Evolutionary conservation across 768 basidiomycete species (phyloP).

Genomic region (Leccinum disarticulatum): DNA sequence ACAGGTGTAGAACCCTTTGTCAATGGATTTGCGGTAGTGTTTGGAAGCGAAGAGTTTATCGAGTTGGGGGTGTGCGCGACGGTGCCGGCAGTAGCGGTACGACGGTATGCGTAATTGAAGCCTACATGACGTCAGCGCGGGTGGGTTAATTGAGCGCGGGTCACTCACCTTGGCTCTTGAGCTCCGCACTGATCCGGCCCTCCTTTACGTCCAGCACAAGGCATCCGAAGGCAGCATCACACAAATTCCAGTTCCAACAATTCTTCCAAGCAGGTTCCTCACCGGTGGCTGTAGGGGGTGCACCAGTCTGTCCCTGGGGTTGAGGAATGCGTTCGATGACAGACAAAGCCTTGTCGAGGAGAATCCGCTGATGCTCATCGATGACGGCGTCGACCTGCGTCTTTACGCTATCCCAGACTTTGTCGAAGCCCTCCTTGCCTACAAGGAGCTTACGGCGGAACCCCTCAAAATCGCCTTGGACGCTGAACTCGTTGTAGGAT

Average conservation of each 20-base stretch:
- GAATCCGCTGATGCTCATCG: conserved; percentile 83
- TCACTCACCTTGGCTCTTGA: conserved; percentile 82
- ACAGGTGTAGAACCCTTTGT: conserved; percentile 34
- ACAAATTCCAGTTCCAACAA: conserved; percentile 98
- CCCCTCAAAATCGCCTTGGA: conserved; percentile 85
- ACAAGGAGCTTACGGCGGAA: conserved; percentile 77
- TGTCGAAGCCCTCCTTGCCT: conserved; percentile 82
- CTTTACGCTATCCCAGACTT: conserved; percentile 95
- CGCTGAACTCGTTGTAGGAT: conserved; percentile 95
- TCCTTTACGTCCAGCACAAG: conserved; percentile 89
- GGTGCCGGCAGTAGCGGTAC: conserved; percentile 56
- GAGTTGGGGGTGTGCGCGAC: conserved; percentile 60
- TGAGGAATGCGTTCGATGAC: conserved; percentile 82
- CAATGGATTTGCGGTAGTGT: conserved; percentile 35
- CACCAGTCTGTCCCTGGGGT: conserved; percentile 36
- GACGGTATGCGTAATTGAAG: conserved; percentile 95
- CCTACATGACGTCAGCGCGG: conserved; percentile 44
- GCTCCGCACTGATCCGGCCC: conserved; percentile 87
- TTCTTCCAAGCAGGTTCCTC: conserved; percentile 99
- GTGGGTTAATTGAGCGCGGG: not conserved
- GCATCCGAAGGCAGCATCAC: conserved; percentile 91
- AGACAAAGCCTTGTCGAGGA: conserved; percentile 85
- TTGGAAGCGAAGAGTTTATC: conserved; percentile 49
- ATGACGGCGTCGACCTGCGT: conserved; percentile 87
- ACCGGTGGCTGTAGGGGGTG: conserved; percentile 49